Evolutionary conservation across 1,284 basidiomycete genomes (phyloP), one percentile per base, ranked within the genome.

Genomic region (Ceratobasidium sp.): DNA sequence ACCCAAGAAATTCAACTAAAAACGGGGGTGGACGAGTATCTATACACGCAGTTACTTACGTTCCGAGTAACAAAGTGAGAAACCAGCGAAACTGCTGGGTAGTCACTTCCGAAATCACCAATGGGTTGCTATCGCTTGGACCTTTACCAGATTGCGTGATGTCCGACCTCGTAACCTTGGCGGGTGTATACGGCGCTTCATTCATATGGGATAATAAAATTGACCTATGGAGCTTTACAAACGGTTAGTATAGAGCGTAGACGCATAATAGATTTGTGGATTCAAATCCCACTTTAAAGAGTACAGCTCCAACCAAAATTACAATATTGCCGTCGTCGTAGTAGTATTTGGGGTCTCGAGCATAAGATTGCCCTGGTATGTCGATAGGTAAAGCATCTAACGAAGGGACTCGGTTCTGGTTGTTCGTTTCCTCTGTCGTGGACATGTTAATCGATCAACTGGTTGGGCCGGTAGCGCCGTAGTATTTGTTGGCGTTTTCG

Each of bases 271-370:
- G 11, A 41, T 47, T 41, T 29, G 4, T 41, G 36, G 11, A 41
- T 4, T 41, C 11, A 41, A 5, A 11, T 41, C 56, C 11, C 31
- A 71, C 67, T 44, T 71, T 71, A 45, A 71, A 71, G 9, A 71
- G 27, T 19, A 29, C 45, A 29, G 31, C 44, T 31, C 59, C 44
- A 8, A 60, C 56, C 1, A 71, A 44, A 3, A 71, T 17, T 6
- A 71, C 14, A 31, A 41, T 17, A 45, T 31, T 71, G 8, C 67
- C 67, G 48, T 71, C 67, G 33, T 41, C 22, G 19, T 59, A 59
- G 24, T 71, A 71, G 48, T 60, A 71, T 7, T 17, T 19, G 24
- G 54, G 29, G 36, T 71, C 67, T 22, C 45, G 54, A 27, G 47
- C 15, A 22, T 22, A 24, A 7, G 31, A 15, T n/a, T 24, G 5